These are phyloP conservation scores for Suillus paluster DNA, from an alignment of 768 basidiomycete genomes.

Conservation along the genomic window DNA sequence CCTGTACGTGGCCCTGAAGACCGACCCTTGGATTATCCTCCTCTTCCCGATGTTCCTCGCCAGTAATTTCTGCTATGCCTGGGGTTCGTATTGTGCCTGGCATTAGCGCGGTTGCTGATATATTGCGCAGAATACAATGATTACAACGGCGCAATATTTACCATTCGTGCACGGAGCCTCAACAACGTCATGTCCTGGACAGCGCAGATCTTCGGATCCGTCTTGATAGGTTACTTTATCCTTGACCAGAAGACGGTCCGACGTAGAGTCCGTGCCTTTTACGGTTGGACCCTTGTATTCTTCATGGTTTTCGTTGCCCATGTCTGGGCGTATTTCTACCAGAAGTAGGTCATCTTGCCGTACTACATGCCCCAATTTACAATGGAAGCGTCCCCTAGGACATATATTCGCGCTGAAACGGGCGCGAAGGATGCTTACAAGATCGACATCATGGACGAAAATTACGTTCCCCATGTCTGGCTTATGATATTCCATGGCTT, in stretches of 20 bases:
- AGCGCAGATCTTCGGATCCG: slow-evolving; percentile 70
- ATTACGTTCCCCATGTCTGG: slow-evolving; percentile 56
- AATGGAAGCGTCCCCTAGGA: slow-evolving; percentile 28
- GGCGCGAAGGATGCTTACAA: slow-evolving; percentile 42
- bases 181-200: slow-evolving; percentile 79
- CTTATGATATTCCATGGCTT: slow-evolving; percentile 71
- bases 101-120: background rate
- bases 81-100: slow-evolving; percentile 52
- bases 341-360: slow-evolving; percentile 47
- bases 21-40: slow-evolving; percentile 68
- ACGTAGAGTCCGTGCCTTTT: slow-evolving; percentile 67
- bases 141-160: slow-evolving; percentile 73
- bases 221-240: slow-evolving; percentile 60
- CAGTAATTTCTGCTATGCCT: slow-evolving; percentile 80
- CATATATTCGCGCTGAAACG: slow-evolving; percentile 59
- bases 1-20: slow-evolving; percentile 62
- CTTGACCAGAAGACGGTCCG: slow-evolving; percentile 58
- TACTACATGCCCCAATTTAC: background rate
- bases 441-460: slow-evolving; percentile 59
- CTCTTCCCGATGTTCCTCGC: slow-evolving; percentile 83
- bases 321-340: slow-evolving; percentile 74
- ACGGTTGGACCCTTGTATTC: slow-evolving; percentile 66
- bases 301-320: slow-evolving; percentile 65
- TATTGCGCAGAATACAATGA: slow-evolving; percentile 64
- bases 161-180: slow-evolving; percentile 70